Conservation (phyloP, 2,329 filamentous ascomycete species). For the Claviceps spartinae region DNA sequence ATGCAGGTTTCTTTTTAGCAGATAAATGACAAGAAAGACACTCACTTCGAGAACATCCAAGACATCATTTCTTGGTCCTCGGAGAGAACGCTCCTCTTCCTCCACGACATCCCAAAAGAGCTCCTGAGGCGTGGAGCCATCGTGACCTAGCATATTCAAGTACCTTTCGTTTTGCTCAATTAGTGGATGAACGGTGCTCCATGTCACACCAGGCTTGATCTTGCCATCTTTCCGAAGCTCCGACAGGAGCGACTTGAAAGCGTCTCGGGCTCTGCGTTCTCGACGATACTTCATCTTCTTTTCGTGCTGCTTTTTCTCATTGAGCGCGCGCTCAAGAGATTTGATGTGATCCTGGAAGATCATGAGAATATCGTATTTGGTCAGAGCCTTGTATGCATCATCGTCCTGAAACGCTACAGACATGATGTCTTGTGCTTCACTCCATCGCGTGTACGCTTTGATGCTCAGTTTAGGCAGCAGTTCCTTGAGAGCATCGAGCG, state of each 20-base stretch:
- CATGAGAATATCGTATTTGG: slow-evolving; percentile 77
- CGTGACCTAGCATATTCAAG: slow-evolving; percentile 66
- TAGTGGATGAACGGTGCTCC: slow-evolving; percentile 64
- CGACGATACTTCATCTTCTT: slow-evolving; percentile 68
- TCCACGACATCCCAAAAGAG: slow-evolving; percentile 94
- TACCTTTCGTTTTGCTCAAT: slow-evolving; percentile 77
- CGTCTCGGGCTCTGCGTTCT: slow-evolving; percentile 78
- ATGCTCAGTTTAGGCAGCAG: slow-evolving; percentile 69
- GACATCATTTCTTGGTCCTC: slow-evolving; percentile 68
- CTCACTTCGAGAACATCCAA: slow-evolving; percentile 78
- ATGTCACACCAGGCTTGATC: slow-evolving; percentile 83
- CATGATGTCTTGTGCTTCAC: slow-evolving; percentile 73
- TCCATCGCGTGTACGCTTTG: slow-evolving; percentile 90
- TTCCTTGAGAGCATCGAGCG: slow-evolving; percentile 69
- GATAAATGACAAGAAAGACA: slow-evolving; percentile 8
- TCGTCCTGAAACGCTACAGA: slow-evolving; percentile 66
- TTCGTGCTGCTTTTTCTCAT: slow-evolving; percentile 77
- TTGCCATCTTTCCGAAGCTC: slow-evolving; percentile 64
- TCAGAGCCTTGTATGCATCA: slow-evolving; percentile 74
- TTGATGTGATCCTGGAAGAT: slow-evolving; percentile 95
- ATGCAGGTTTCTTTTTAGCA: neutral
- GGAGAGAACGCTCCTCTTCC: slow-evolving; percentile 80
- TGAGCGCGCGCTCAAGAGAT: slow-evolving; percentile 76
- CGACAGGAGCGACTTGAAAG: slow-evolving; percentile 58
- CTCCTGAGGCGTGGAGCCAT: slow-evolving; percentile 75